Percentiles rank a stretch among this genome's conserved stretches.
Evolutionary conservation across 441 rosid species (phyloP).

Genomic region (Populus hybrid): DNA sequence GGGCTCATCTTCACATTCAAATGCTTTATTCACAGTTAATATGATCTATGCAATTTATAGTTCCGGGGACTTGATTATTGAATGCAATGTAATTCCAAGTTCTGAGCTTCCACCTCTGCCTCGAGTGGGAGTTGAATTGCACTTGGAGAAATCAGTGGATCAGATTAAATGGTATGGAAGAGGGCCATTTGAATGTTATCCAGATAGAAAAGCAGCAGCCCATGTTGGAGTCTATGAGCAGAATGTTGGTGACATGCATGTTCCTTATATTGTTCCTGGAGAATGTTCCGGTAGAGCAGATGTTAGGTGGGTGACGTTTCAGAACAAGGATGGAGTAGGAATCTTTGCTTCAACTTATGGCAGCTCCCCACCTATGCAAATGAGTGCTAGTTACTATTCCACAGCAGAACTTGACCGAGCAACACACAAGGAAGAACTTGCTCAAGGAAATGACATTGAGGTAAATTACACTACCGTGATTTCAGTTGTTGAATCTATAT

Average conservation of each 20-base stretch:
- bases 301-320: constrained; percentile 90
- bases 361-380: constrained; percentile 83
- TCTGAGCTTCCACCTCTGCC: constrained; percentile 86
- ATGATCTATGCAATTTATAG: constrained; percentile 57
- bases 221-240: constrained; percentile 69
- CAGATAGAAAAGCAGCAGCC: constrained; percentile 94
- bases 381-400: constrained; percentile 85
- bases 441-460: constrained; percentile 73
- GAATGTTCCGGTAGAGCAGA: constrained; percentile 90
- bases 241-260: constrained; percentile 71
- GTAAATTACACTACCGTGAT: constrained; percentile 28
- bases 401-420: constrained; percentile 70
- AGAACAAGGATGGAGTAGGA: constrained; percentile 69
- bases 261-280: constrained; percentile 88
- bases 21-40: constrained; percentile 50
- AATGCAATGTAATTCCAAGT: constrained; percentile 60
- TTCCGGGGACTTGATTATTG: constrained; percentile 76
- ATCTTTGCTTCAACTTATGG: constrained; percentile 77
- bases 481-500: background rate
- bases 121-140: constrained; percentile 80
- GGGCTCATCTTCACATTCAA: constrained; percentile 32
- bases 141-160: constrained; percentile 67
- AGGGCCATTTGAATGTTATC: constrained; percentile 97
- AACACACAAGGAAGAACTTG: constrained; percentile 67
- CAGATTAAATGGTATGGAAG: constrained; percentile 80